Base-by-base conservation (phyloP, 441 rosid genomes). In the Erodium trifolium region DNA sequence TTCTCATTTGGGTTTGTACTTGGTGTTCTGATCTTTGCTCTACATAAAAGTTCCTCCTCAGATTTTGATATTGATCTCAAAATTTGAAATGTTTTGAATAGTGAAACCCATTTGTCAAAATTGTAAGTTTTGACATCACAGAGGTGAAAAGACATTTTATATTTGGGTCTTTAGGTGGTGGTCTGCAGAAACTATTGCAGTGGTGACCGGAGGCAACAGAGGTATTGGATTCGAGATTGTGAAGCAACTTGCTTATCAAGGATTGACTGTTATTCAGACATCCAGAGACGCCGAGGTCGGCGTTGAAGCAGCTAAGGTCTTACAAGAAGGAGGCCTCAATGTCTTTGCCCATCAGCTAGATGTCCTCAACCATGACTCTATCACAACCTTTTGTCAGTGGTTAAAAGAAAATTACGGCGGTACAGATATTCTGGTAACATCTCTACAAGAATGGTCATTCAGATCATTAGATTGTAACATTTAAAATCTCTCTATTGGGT, bases 171-270 rank as follows among this genome's bases (percentile, higher is more conserved):
- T 11, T 8, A 41, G 45, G 79, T 93, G 99, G 99, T 91, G 99
- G 97, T 85, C 97, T 5, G 39, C 70, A 70, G 92, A 88, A 65
- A 91, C 87, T 17, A 74, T 93, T 62, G 95, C 96, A 3, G 93
- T 93, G 64, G 97, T 93, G 71, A 93, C 96, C 0, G 99, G 97
- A 60, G 81, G 92, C 2, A 93, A 89, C 53, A 79, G 96, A 73
- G 97, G 97, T n/a, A 89, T 93, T 17, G 99, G 99, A 12, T 82
- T 86, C 43, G 97, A 93, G 77, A 84, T 87, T 57, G 93, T 82
- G 0, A 84, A 90, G 39, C 97, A 93, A 74, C 94, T 93, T 5
- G 96, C 95, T 0, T 81, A 49, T 0, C 99, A 91, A 41, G 96
- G 97, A 37, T 47, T 93, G 72, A 86, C 90, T 0, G 96, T 91